Percentiles rank a stretch among this genome's conserved stretches.
phyloP scores from a whole-genome alignment of 73 alveolate genomes.

The Strombidium stylifer region DNA sequence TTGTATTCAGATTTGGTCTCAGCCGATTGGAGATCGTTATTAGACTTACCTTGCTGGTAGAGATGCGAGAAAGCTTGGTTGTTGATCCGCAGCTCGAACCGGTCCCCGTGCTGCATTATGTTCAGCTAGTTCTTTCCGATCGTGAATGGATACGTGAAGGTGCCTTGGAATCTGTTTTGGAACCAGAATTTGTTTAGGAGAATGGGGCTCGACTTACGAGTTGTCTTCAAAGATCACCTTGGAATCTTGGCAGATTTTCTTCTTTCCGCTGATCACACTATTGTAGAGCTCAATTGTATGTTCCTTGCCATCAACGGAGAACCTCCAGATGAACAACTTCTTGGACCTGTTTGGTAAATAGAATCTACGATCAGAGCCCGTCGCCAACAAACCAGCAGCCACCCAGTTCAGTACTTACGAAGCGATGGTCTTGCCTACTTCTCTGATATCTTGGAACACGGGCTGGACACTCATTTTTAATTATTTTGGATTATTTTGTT shows the following conservation, averaged over 20 bases:
- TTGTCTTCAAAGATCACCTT: slow-evolving; percentile 12
- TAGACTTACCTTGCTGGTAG: too few species aligned
- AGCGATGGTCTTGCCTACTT: too few species aligned
- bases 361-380: background rate
- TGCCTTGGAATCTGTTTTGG: slow-evolving; percentile 32
- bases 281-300: slow-evolving; percentile 19
- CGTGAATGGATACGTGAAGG: slow-evolving; percentile 68
- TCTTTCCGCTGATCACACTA: slow-evolving; percentile 43
- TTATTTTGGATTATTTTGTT: too few species aligned
- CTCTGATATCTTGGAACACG: too few species aligned
- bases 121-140: slow-evolving; percentile 70
- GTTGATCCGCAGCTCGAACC: slow-evolving; percentile 84
- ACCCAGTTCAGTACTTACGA: too few species aligned
- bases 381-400: too few species aligned
- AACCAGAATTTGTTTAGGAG: too few species aligned
- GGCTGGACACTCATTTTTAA: too few species aligned
- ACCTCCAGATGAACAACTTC: slow-evolving; percentile 37
- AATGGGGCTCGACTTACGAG: too few species aligned
- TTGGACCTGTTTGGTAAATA: slow-evolving; percentile 5
- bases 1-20: too few species aligned
- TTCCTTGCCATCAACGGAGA: slow-evolving; percentile 9
- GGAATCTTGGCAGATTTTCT: slow-evolving; percentile 34
- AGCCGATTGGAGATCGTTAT: too few species aligned
- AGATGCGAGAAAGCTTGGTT: slow-evolving; percentile 80
- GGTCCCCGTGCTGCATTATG: slow-evolving; percentile 79